Evolutionary conservation across 1,284 basidiomycete species (phyloP), one percentile per base, ranked within the genome.

Genomic region (Apiotrichum sp.): DNA sequence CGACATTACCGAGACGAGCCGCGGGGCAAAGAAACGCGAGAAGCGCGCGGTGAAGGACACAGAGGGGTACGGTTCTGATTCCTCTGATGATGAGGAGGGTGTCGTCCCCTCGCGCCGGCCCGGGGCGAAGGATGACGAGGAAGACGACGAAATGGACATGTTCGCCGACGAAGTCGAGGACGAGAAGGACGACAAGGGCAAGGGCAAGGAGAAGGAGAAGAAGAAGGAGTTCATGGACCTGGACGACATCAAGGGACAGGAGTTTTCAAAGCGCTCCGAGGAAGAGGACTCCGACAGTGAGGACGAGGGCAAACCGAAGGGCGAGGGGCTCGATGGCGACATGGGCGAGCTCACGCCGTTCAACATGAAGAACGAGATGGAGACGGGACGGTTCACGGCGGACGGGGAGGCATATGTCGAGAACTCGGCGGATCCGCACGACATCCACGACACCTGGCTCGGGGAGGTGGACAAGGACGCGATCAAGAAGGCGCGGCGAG

Each of bases 311-410:
- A n/a, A n/a, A n/a, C n/a, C n/a, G n/a, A 46, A 55, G 42, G 57
- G 52, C 22, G 61, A 53, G 11, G 66, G 65, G 8, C 54, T 70
- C 9, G 70, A 73, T 40, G 68, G 66, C 34, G 89, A 88, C 31
- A 95, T 96, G 93, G 96, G 93, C 1, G 88, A 93, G 67, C 73
- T 98, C 11, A 93, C 90, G 7, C 88, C 88, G 35, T 99, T 99
- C 83, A 97, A 99, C 75, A 98, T 99, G 96, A 88, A 93, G 64
- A 87, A 89, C 64, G 96, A 99, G 81, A 93, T 99, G 87, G 86
- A 89, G 67, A 90, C 96, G 72, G 96, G 96, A 36, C 89, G 92
- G 67, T 97, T 99, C 78, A 87, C 92, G 9, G 89, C 88, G 56
- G 95, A 98, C 67, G 96, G 96, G 47, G 74, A 75, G 53, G 85